Conservation (phyloP, 2,329 filamentous ascomycete genomes). For the Aspergillus fijiensis region DNA sequence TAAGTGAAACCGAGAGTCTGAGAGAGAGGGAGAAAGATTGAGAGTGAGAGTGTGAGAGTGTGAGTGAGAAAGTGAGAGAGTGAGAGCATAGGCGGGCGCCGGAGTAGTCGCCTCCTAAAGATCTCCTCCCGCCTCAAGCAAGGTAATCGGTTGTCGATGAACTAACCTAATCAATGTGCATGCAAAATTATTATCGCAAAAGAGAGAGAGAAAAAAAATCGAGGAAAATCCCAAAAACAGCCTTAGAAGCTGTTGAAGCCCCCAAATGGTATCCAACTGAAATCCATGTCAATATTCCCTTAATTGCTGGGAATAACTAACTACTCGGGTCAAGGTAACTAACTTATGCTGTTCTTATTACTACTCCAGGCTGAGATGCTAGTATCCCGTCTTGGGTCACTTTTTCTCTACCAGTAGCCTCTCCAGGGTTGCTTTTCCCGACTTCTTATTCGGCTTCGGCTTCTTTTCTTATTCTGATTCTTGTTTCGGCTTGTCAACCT, state of each 20-base stretch:
- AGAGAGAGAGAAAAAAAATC: neutral
- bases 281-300: no score
- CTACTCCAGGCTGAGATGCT: no score
- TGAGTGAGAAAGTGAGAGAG: neutral
- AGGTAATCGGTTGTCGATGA: neutral
- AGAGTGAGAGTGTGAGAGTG: no score
- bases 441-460: neutral
- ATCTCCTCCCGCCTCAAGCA: neutral
- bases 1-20: neutral
- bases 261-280: no score
- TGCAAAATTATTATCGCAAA: neutral
- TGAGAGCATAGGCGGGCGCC: neutral
- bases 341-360: no score
- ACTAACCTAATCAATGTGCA: neutral
- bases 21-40: neutral
- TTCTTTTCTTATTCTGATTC: neutral
- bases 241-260: no score
- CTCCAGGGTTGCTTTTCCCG: neutral
- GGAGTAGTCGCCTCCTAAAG: neutral
- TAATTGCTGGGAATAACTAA: no score
- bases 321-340: no score
- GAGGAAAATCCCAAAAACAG: no score
- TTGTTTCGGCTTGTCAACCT: neutral
- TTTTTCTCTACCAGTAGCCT: neutral
- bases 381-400: neutral